These are phyloP conservation scores for Russula dissimulans DNA, from an alignment of 768 basidiomycete genomes.

Conservation along the genomic window DNA sequence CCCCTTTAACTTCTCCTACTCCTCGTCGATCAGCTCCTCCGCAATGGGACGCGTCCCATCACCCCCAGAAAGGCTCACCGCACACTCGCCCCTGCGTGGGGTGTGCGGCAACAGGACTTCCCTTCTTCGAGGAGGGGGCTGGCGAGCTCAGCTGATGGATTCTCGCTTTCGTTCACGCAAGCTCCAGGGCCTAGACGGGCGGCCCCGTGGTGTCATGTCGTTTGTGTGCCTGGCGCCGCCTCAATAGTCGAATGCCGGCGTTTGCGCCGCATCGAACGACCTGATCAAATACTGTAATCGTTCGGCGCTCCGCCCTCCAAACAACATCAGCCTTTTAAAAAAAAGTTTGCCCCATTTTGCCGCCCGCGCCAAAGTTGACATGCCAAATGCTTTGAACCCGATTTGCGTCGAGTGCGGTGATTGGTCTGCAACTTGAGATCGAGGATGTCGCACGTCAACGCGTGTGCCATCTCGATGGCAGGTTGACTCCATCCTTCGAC, in stretches of 20 bases:
- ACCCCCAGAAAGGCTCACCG: neutral
- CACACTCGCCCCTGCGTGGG: neutral
- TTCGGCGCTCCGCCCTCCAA: constrained; percentile 13
- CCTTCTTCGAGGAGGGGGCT: neutral
- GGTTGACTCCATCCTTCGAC: neutral
- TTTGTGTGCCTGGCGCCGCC: constrained; percentile 11
- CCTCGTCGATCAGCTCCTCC: constrained; percentile 10
- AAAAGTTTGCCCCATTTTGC: neutral
- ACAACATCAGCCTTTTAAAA: neutral
- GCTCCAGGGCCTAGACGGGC: constrained; percentile 11
- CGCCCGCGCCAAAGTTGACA: neutral
- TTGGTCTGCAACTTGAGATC: neutral
- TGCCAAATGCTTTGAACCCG: neutral
- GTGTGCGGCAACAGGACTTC: neutral
- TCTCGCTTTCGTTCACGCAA: neutral
- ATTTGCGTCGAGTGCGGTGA: neutral
- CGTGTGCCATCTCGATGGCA: neutral
- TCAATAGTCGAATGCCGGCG: constrained; percentile 1
- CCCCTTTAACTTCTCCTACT: neutral
- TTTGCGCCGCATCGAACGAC: constrained; percentile 16
- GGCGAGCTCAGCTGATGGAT: neutral
- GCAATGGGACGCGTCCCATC: neutral
- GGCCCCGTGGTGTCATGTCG: constrained; percentile 14
- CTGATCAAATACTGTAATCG: constrained; percentile 4
- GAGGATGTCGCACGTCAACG: constrained; percentile 9